Evolutionary conservation across 2,329 filamentous ascomycete species (phyloP).

Genomic region (Huntiella savannae): DNA sequence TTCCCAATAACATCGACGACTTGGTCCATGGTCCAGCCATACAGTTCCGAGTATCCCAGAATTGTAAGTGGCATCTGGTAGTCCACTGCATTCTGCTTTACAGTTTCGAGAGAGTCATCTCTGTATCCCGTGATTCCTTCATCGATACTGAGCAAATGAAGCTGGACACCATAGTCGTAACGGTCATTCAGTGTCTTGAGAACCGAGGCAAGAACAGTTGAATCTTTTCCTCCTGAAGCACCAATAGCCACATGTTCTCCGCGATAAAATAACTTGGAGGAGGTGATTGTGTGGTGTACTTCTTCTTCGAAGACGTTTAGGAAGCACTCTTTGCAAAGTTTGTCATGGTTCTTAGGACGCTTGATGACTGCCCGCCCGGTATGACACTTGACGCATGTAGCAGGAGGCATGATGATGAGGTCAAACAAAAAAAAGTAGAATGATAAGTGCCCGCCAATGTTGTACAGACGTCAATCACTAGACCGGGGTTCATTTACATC

Average conservation of each 20-base stretch:
- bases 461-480: background rate
- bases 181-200: conserved; percentile 87
- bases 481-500: too few relatives aligned
- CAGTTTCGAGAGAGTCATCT: conserved; percentile 88
- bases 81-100: conserved; percentile 80
- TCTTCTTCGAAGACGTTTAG: conserved; percentile 76
- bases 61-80: conserved; percentile 87
- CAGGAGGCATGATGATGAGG: conserved; percentile 46
- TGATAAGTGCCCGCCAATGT: background rate
- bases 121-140: conserved; percentile 95
- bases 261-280: conserved; percentile 58
- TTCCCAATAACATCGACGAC: conserved; percentile 92
- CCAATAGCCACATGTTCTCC: conserved; percentile 87
- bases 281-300: conserved; percentile 77
- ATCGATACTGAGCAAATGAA: conserved; percentile 79
- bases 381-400: conserved; percentile 57
- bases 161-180: conserved; percentile 66
- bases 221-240: conserved; percentile 92
- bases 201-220: conserved; percentile 84
- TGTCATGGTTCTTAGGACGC: conserved; percentile 83
- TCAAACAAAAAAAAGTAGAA: background rate
- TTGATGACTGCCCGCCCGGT: conserved; percentile 69
- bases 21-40: conserved; percentile 99
- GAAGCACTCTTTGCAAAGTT: conserved; percentile 82
- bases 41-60: conserved; percentile 80